A percentile compares a stretch with the other conserved stretches of the same genome.
These are phyloP conservation scores for Fremontodendron californicum DNA, from an alignment of 345 rosid genomes.

Conservation along the genomic window DNA sequence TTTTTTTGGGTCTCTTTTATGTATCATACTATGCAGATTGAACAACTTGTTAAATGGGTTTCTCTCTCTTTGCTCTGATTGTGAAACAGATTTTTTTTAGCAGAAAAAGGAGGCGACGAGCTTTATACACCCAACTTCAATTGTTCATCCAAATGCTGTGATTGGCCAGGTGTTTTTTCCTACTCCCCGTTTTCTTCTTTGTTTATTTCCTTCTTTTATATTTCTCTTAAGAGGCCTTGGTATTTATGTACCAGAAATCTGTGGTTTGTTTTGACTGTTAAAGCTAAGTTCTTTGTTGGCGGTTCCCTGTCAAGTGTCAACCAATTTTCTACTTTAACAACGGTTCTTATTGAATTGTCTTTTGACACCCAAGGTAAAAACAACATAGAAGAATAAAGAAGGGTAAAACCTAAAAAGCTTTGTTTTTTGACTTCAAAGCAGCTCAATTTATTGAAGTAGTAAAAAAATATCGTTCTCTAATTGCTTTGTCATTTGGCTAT, in stretches of 20 bases:
- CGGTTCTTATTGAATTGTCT: background rate
- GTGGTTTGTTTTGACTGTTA: background rate
- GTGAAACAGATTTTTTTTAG: conserved; percentile 31
- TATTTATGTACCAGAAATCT: background rate
- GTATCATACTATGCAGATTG: background rate
- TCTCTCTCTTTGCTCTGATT: background rate
- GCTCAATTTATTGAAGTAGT: background rate
- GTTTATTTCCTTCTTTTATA: no score
- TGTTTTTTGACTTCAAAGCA: background rate
- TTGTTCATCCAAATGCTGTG: conserved; percentile 71
- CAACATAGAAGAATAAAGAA: background rate
- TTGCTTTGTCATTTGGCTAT: background rate
- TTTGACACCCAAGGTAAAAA: background rate
- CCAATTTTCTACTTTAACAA: no score
- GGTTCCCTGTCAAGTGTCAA: background rate
- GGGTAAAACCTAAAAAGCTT: background rate
- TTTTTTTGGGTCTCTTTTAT: background rate
- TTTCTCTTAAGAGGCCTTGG: no score
- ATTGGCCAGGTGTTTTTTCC: conserved; percentile 55
- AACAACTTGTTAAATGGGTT: background rate
- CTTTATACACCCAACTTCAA: conserved; percentile 63
- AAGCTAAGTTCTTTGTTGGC: background rate
- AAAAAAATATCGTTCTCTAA: background rate
- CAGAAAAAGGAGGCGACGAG: conserved; percentile 26
- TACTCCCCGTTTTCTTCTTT: background rate